These are phyloP conservation scores for Marsdenia floribunda DNA, from an alignment of 257 asterid genomes.

Conservation along the genomic window DNA sequence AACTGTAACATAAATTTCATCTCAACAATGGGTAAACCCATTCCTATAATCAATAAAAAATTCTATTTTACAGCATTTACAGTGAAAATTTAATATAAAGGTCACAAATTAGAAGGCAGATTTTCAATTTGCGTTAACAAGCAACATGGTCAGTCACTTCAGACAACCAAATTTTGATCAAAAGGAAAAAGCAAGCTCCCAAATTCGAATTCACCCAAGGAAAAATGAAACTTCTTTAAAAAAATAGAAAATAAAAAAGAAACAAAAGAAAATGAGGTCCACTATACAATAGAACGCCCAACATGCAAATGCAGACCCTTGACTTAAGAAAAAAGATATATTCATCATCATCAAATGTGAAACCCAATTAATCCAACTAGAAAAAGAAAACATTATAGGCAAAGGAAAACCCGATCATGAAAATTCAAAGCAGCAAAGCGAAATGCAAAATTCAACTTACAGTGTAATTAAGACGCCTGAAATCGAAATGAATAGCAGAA, in stretches of 20 bases:
- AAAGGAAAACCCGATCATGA: too few species aligned
- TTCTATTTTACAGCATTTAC: background rate
- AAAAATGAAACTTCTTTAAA: background rate
- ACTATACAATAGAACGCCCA: background rate
- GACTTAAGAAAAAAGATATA: too few species aligned
- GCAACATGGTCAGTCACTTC: background rate
- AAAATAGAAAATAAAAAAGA: too few species aligned
- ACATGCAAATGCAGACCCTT: too few species aligned
- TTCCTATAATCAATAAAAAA: background rate
- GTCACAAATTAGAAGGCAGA: background rate
- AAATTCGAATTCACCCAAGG: background rate
- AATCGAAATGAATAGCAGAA: background rate
- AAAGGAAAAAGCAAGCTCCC: background rate
- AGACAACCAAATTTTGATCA: background rate
- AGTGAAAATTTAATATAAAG: background rate
- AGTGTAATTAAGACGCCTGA: background rate
- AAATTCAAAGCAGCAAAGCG: background rate
- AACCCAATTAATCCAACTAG: too few species aligned
- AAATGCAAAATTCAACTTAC: background rate
- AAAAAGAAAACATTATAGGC: too few species aligned
- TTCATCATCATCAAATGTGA: too few species aligned
- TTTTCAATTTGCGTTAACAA: background rate
- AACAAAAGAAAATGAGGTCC: background rate
- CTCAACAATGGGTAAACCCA: conserved; percentile 3
- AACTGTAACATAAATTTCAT: conserved; percentile 36